Evolutionary conservation across 2,329 filamentous ascomycete species (phyloP), one percentile per base, ranked within the genome.

Genomic region (Pseudovirgaria hyperparasitica): DNA sequence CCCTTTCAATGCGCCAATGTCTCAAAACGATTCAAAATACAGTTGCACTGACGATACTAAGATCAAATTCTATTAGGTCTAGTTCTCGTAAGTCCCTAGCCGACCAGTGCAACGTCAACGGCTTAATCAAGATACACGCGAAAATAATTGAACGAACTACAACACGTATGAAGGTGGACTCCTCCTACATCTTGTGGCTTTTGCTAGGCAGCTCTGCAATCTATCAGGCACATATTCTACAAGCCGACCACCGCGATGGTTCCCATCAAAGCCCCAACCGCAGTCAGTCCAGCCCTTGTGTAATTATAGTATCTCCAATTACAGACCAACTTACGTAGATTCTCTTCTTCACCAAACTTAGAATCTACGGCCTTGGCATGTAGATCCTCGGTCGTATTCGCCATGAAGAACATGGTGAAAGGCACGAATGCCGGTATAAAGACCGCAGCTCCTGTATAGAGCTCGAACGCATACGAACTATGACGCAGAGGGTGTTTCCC

Each of bases 351-450:
- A 4, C 31, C 11, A 7, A 10, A 12, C 8, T 25, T 19, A 5
- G 28, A 21, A 9, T 21, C 35, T 3, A 35, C 20, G 10, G 35
- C 40, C 19, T 38, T 39, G 4, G 36, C 36, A 7, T 33, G 29
- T 9, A 47, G 29, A 10, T 30, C 29, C 17, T 32, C 25, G 27
- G 41, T 38, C 18, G 35, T 25, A 5, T 16, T n/a, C 23, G 28
- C 23, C 42, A 49, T 47, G 23, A 38, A 23, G 8, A 34, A 10
- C 4, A 39, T 13, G 3, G 44, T 49, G 30, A 33, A 49, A 5
- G 43, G 43, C 12, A 46, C 37, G 14, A 47, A 42, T 2, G 25
- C 25, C 0, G 40, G 36, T 2, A 42, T 24, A 7, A 39, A 16
- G 6, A 41, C 29, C 8, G 37, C 38, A 16, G 45, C 40, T 12